Conservation (phyloP, 177 flowering plant genomes). For the Vitis hybrid region DNA sequence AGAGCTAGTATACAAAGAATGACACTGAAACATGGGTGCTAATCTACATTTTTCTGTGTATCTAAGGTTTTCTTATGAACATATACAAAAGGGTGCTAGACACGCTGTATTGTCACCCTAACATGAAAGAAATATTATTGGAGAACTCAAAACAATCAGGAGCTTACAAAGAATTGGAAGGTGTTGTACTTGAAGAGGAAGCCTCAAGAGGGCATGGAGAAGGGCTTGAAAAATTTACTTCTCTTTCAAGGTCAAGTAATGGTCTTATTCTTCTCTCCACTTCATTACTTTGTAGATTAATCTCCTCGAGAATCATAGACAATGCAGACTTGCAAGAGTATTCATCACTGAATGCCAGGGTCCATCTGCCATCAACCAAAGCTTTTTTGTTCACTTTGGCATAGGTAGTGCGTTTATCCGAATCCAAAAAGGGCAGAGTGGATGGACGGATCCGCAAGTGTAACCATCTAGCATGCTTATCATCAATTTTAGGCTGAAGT, state of each 20-base stretch:
- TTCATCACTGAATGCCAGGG: constrained; percentile 84
- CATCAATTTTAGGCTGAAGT: constrained; percentile 80
- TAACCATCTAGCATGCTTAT: constrained; percentile 85
- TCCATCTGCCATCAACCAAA: constrained; percentile 95
- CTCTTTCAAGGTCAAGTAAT: constrained; percentile 49
- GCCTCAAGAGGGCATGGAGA: constrained; percentile 17
- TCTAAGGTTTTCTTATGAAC: constrained; percentile 27
- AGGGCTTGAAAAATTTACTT: constrained; percentile 23
- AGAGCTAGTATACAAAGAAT: constrained; percentile 54
- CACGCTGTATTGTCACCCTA: constrained; percentile 27
- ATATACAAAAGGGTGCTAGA: constrained; percentile 40
- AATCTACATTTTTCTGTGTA: constrained; percentile 34
- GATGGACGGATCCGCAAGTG: constrained; percentile 94
- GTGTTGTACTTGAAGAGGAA: constrained; percentile 21
- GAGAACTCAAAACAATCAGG: constrained; percentile 16
- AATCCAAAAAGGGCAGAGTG: constrained; percentile 56
- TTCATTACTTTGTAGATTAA: constrained; percentile 48
- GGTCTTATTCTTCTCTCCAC: constrained; percentile 77
- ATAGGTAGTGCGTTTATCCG: constrained; percentile 33
- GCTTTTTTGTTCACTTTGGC: constrained; percentile 53
- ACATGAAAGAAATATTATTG: constrained; percentile 23
- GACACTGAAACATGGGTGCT: constrained; percentile 22
- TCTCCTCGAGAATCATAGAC: constrained; percentile 75
- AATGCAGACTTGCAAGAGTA: constrained; percentile 70
- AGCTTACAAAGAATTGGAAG: constrained; percentile 29